These are phyloP conservation scores for Meira nashicola DNA, from an alignment of 1,284 basidiomycete species.

Conservation along the genomic window DNA sequence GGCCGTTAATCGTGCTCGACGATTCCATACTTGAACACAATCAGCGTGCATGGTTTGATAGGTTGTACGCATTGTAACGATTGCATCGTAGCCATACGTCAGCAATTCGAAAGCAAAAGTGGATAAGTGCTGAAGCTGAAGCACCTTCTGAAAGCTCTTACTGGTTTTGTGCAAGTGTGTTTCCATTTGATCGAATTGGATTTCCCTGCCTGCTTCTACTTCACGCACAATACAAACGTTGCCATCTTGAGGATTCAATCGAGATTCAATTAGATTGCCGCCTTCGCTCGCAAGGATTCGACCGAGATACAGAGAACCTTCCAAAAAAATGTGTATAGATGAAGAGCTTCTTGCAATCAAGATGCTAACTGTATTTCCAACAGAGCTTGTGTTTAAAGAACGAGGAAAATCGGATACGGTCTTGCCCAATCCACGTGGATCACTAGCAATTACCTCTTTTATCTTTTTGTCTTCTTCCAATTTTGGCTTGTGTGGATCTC, in stretches of 20 bases:
- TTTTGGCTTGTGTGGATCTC: neutral
- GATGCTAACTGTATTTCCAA: neutral
- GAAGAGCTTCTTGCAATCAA: neutral
- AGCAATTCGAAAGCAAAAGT: neutral
- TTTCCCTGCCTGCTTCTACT: neutral
- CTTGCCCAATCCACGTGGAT: neutral
- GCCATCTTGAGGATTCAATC: neutral
- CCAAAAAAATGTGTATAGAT: neutral
- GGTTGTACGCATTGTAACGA: neutral
- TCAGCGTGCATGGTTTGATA: conserved; percentile 1
- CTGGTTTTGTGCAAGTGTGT: neutral
- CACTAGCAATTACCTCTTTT: neutral
- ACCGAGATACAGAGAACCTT: neutral
- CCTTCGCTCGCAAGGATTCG: neutral
- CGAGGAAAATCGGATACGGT: neutral
- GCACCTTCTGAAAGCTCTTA: neutral
- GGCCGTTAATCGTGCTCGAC: neutral
- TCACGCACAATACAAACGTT: neutral
- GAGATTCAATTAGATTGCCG: neutral
- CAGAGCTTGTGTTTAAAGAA: neutral
- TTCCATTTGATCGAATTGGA: neutral
- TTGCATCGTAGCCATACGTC: neutral
- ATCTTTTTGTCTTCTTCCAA: neutral
- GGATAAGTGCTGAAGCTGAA: neutral
- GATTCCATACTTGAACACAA: neutral